Evolutionary conservation across 441 rosid genomes (phyloP).

Genomic region (Arabidopsis lyrata): DNA sequence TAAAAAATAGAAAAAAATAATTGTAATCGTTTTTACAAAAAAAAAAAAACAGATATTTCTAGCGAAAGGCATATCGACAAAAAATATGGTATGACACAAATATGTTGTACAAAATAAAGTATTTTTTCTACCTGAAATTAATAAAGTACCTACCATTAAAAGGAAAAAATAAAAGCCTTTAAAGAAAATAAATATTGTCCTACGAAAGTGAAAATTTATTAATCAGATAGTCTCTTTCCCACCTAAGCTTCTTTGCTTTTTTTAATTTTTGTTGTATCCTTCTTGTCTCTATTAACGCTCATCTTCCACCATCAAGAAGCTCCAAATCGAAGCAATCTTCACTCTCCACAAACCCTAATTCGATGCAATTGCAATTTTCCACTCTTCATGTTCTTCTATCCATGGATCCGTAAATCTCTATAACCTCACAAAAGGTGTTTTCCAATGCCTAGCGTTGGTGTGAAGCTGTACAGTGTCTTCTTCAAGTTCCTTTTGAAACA

Average conservation of each 20-base stretch:
- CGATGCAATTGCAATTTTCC: conserved; percentile 22
- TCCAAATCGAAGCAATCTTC: conserved; percentile 44
- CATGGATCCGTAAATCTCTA: conserved; percentile 12
- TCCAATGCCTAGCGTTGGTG: conserved; percentile 86
- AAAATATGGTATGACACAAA: too few species aligned
- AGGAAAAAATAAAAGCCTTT: not conserved
- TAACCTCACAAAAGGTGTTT: conserved; percentile 8
- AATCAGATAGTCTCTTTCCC: conserved; percentile 31
- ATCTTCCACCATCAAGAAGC: conserved; percentile 43
- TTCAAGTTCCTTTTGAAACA: conserved; percentile 91
- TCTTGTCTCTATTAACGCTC: conserved; percentile 38
- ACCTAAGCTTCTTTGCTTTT: conserved; percentile 36
- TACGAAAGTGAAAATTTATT: conserved; percentile 5
- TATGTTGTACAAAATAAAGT: too few species aligned
- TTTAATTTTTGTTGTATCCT: not conserved
- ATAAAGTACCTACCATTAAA: not conserved
- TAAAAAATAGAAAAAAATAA: too few species aligned
- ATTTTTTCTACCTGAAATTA: not conserved
- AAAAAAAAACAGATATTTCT: too few species aligned
- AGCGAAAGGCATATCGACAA: too few species aligned
- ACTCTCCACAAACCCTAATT: conserved; percentile 46
- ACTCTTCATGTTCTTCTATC: not conserved
- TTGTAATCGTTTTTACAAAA: too few species aligned
- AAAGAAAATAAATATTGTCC: not conserved
- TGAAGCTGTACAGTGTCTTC: conserved; percentile 91